phyloP scores from a whole-genome alignment of 306 rosid species.

The Neltuma alba region DNA sequence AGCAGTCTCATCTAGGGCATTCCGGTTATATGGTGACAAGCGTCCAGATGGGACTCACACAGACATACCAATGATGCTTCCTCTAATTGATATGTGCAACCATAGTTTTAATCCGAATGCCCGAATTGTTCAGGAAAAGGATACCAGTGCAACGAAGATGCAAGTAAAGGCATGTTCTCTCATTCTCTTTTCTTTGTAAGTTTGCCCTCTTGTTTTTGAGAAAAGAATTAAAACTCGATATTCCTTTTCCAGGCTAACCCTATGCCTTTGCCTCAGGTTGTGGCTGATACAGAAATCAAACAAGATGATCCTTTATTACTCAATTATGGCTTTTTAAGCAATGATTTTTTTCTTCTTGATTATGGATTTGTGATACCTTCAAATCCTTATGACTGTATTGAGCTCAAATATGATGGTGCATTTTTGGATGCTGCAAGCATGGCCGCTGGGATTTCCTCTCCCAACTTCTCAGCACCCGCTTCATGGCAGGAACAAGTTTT shows the following conservation, averaged over 20 bases:
- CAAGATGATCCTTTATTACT: conserved; percentile 65
- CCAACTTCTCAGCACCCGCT: conserved; percentile 75
- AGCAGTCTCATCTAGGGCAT: conserved; percentile 93
- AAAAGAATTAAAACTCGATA: conserved; percentile 26
- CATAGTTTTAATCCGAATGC: conserved; percentile 90
- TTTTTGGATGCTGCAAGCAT: conserved; percentile 90
- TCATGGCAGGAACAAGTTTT: conserved; percentile 75
- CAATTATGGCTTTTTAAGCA: conserved; percentile 79
- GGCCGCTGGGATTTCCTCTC: conserved; percentile 84
- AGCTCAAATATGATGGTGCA: conserved; percentile 85
- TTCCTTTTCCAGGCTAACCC: conserved; percentile 25
- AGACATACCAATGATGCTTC: conserved; percentile 89
- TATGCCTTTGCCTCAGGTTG: conserved; percentile 66
- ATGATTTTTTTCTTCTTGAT: conserved; percentile 84
- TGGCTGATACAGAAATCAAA: conserved; percentile 73
- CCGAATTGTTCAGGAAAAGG: conserved; percentile 79
- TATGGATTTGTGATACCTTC: conserved; percentile 85
- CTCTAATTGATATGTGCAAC: conserved; percentile 97
- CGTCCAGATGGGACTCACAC: conserved; percentile 46
- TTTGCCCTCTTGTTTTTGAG: not conserved
- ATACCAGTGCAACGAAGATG: conserved; percentile 45
- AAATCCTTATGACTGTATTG: conserved; percentile 80
- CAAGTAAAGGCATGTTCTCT: conserved; percentile 66
- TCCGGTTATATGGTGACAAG: conserved; percentile 71
- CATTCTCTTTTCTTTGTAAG: conserved; percentile 4